These are phyloP conservation scores for Colletotrichum nymphaeae DNA, from an alignment of 2,329 filamentous ascomycete genomes.

Conservation along the genomic window DNA sequence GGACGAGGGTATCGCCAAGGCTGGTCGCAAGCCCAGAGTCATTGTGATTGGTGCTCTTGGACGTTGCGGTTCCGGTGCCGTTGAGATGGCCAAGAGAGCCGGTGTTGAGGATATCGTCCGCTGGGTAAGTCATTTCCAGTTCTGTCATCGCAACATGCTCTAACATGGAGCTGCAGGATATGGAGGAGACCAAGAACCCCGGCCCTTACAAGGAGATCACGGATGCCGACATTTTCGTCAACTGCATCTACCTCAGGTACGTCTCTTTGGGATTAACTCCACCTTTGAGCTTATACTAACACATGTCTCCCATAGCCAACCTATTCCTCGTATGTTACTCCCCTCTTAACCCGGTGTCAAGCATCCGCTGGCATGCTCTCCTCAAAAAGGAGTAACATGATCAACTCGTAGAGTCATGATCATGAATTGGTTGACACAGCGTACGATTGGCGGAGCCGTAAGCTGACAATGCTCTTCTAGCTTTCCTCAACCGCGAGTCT, in stretches of 20 bases:
- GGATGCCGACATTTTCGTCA: conserved; percentile 81
- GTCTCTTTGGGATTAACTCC: neutral
- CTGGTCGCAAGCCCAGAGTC: conserved; percentile 75
- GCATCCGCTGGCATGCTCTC: neutral
- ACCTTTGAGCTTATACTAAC: neutral
- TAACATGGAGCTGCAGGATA: conserved; percentile 74
- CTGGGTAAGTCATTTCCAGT: conserved; percentile 44
- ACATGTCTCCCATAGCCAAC: conserved; percentile 51
- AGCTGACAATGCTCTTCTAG: conserved; percentile 56
- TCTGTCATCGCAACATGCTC: neutral
- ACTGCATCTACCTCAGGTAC: conserved; percentile 83
- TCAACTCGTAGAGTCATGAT: neutral
- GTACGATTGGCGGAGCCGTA: neutral
- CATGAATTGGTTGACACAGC: neutral
- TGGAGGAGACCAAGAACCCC: conserved; percentile 79
- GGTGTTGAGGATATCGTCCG: conserved; percentile 70
- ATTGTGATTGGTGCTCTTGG: conserved; percentile 89
- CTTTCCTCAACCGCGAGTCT: conserved; percentile 80
- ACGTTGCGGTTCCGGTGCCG: conserved; percentile 86
- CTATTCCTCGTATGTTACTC: conserved; percentile 25
- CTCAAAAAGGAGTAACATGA: neutral
- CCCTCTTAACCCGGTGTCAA: neutral
- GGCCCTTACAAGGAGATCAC: conserved; percentile 85
- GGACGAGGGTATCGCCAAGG: conserved; percentile 73
- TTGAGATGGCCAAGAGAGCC: conserved; percentile 80